A percentile compares a stretch with the other conserved stretches of the same genome.
Evolutionary conservation across 2,329 filamentous ascomycete species (phyloP).

Genomic region (Seiridium cupressi): DNA sequence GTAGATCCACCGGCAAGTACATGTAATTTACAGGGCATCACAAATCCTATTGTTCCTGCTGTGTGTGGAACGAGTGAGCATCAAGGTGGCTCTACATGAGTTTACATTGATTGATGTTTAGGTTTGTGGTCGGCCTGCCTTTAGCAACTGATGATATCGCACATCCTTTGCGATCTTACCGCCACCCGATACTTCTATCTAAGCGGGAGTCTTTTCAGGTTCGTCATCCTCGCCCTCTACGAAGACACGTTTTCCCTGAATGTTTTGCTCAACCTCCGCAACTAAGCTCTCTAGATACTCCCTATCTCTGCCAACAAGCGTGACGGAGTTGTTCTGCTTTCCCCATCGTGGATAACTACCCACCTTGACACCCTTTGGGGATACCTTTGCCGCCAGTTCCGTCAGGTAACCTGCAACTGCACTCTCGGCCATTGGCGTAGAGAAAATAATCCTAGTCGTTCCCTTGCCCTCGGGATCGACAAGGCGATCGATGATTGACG

Average conservation of each 20-base stretch:
- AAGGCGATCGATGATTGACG: conserved; percentile 67
- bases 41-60: too few relatives aligned
- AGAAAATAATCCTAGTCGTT: conserved; percentile 75
- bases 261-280: conserved; percentile 71
- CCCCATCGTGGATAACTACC: conserved; percentile 95
- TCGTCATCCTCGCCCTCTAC: conserved; percentile 72
- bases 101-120: too few relatives aligned
- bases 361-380: conserved; percentile 79
- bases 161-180: not conserved
- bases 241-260: conserved; percentile 68
- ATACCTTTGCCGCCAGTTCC: conserved; percentile 71
- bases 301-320: conserved; percentile 75
- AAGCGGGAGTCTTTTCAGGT: not conserved
- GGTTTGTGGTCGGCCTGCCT: too few relatives aligned
- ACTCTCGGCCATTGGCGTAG: conserved; percentile 86
- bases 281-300: conserved; percentile 78
- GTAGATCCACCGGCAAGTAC: not conserved
- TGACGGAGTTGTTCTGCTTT: conserved; percentile 84
- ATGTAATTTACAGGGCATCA: not conserved
- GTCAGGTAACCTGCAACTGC: conserved; percentile 80
- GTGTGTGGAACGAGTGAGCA: too few relatives aligned
- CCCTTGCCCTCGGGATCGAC: conserved; percentile 79
- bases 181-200: not conserved
- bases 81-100: too few relatives aligned
- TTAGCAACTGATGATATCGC: too few relatives aligned